phyloP scores from a whole-genome alignment of 2,329 filamentous ascomycete genomes.

The Colletotrichum tropicicola region DNA sequence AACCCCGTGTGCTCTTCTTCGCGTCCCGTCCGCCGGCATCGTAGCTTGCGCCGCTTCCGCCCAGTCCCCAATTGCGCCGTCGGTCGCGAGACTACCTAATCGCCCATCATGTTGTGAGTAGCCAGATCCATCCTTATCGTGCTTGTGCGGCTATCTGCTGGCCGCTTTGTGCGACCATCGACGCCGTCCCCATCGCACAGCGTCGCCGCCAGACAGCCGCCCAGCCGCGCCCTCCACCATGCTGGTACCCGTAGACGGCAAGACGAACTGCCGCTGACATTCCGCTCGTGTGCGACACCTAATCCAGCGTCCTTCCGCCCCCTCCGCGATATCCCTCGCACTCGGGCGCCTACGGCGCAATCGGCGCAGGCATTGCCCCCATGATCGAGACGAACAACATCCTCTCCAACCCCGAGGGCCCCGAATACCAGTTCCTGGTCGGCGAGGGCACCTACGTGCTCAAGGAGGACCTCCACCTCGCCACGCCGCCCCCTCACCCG shows the following conservation, averaged over 20 bases:
- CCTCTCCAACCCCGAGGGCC: constrained; percentile 79
- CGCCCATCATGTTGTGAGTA: constrained; percentile 30
- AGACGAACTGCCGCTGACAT: neutral
- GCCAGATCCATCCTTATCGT: neutral
- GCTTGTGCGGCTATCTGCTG: neutral
- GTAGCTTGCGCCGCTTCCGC: neutral
- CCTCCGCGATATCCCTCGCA: constrained; percentile 84
- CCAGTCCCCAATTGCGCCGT: neutral
- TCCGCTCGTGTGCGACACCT: constrained; percentile 3
- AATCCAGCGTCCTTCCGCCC: constrained; percentile 80
- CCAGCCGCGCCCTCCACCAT: neutral
- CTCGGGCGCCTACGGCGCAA: constrained; percentile 76
- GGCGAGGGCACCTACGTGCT: constrained; percentile 97
- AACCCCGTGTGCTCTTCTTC: neutral
- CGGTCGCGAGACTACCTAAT: neutral
- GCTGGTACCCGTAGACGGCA: neutral
- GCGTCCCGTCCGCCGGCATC: neutral
- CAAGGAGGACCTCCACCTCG: constrained; percentile 89
- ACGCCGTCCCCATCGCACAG: neutral
- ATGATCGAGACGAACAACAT: constrained; percentile 96
- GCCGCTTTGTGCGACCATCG: neutral
- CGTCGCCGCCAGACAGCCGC: neutral
- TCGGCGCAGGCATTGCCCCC: constrained; percentile 72
- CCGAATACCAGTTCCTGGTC: constrained; percentile 89
- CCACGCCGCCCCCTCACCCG: constrained; percentile 93